These are phyloP conservation scores for Penicillium sp. DNA, from an alignment of 2,329 filamentous ascomycete genomes.

Conservation along the genomic window DNA sequence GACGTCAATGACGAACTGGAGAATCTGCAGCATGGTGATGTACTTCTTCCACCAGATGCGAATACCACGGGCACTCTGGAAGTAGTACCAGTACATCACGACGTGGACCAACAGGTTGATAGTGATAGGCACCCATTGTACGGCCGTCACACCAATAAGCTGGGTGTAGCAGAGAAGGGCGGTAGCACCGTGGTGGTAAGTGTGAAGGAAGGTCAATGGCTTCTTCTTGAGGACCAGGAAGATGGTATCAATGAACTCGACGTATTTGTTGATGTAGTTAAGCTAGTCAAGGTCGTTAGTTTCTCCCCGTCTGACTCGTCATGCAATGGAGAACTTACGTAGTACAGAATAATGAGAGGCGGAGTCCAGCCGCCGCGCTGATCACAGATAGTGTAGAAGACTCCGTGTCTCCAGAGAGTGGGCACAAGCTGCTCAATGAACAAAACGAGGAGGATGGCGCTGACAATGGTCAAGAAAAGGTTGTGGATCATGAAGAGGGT, in stretches of 20 bases:
- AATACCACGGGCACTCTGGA: conserved; percentile 94
- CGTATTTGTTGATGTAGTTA: conserved; percentile 97
- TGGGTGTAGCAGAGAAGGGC: conserved; percentile 98
- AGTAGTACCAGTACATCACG: conserved; percentile 99
- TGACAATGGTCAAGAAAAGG: conserved; percentile 86
- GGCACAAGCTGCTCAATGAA: conserved; percentile 91
- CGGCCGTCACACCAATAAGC: conserved; percentile 85
- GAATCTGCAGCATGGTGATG: conserved; percentile 96
- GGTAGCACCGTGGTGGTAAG: conserved; percentile 96
- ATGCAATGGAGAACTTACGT: conserved; percentile 61
- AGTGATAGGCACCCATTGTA: conserved; percentile 91
- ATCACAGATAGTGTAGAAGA: conserved; percentile 84
- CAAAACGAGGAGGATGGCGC: conserved; percentile 73
- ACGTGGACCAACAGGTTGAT: conserved; percentile 94
- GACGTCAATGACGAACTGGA: conserved; percentile 95
- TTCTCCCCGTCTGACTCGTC: neutral
- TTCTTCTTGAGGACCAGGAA: conserved; percentile 99
- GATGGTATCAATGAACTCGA: conserved; percentile 91
- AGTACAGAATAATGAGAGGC: conserved; percentile 90
- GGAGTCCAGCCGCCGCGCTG: conserved; percentile 86
- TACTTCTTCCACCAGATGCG: conserved; percentile 99
- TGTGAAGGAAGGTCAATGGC: conserved; percentile 97
- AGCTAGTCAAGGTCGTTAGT: conserved; percentile 59
- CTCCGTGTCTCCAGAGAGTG: conserved; percentile 72
- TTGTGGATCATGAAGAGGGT: conserved; percentile 93